Percentiles rank a stretch among this genome's conserved stretches.
phyloP scores from a whole-genome alignment of 441 rosid species.

The Populus hybrid region DNA sequence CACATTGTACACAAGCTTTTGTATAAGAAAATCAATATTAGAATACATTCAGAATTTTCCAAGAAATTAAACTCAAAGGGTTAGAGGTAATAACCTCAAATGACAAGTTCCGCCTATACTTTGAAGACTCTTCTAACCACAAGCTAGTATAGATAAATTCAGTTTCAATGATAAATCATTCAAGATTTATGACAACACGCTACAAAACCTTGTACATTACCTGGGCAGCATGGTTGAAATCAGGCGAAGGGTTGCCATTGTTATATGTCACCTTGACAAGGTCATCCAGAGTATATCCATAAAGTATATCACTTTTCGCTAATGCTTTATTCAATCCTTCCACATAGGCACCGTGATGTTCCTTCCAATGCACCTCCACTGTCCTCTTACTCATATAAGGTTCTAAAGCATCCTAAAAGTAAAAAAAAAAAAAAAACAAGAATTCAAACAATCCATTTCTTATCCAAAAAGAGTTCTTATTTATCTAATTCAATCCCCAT shows the following conservation, averaged over 20 bases:
- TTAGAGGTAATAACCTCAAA: background rate
- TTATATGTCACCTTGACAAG: slow-evolving; percentile 77
- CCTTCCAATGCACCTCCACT: slow-evolving; percentile 78
- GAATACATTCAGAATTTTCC: background rate
- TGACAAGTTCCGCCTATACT: background rate
- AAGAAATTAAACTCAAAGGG: background rate
- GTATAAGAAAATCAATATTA: background rate
- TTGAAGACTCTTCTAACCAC: background rate
- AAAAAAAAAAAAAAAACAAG: background rate
- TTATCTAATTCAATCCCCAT: background rate
- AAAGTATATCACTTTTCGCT: slow-evolving; percentile 50
- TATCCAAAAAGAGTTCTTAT: background rate
- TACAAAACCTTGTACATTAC: slow-evolving; percentile 24
- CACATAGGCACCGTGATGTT: slow-evolving; percentile 59
- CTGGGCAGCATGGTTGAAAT: slow-evolving; percentile 87
- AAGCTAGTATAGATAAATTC: background rate
- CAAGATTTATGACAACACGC: background rate
- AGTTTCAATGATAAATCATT: background rate
- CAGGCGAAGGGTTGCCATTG: slow-evolving; percentile 73
- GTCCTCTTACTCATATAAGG: slow-evolving; percentile 77
- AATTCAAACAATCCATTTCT: background rate
- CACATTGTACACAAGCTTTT: background rate
- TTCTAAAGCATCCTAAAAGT: slow-evolving; percentile 76
- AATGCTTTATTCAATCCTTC: slow-evolving; percentile 70
- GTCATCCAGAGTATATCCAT: slow-evolving; percentile 81